Percentiles rank a stretch among this genome's conserved stretches.
These are phyloP conservation scores for Proliferodiscus dingleyae DNA, from an alignment of 2,329 filamentous ascomycete species.

Conservation along the genomic window DNA sequence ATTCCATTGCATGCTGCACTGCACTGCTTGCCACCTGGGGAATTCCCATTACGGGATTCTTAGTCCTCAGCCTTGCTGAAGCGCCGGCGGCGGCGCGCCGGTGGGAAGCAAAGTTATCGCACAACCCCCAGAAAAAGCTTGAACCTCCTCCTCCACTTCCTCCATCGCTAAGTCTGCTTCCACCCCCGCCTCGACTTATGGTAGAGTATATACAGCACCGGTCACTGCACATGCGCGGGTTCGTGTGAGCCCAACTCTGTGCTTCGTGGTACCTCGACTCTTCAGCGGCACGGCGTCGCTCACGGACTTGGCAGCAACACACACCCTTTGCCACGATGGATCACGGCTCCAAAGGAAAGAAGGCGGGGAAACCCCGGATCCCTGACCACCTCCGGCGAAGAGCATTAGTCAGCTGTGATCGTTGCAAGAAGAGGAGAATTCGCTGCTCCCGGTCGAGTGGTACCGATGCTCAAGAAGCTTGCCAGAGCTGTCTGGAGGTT, in stretches of 20 bases:
- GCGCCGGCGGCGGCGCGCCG: no score
- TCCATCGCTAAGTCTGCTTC: no score
- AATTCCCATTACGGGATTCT: no score
- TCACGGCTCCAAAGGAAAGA: conserved; percentile 19
- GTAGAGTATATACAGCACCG: no score
- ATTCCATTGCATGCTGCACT: background rate
- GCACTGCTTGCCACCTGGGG: background rate
- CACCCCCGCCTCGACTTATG: no score
- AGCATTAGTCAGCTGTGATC: conserved; percentile 34
- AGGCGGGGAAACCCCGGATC: conserved; percentile 31
- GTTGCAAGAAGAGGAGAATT: conserved; percentile 35
- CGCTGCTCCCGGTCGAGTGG: conserved; percentile 31
- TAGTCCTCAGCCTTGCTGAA: no score
- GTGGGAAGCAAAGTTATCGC: no score
- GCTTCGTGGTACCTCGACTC: no score
- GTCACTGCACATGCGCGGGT: no score
- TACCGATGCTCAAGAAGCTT: conserved; percentile 28
- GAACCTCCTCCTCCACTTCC: no score
- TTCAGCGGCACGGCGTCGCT: background rate
- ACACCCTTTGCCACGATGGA: conserved; percentile 6
- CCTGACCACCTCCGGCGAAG: conserved; percentile 33
- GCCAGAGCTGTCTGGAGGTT: conserved; percentile 36
- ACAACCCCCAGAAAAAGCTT: no score
- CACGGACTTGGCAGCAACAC: background rate
- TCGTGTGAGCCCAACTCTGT: no score